Evolutionary conservation across 495 filamentous ascomycete genomes (phyloP), one percentile per base, ranked within the genome.

Genomic region (Lasiosphaeria miniovina): DNA sequence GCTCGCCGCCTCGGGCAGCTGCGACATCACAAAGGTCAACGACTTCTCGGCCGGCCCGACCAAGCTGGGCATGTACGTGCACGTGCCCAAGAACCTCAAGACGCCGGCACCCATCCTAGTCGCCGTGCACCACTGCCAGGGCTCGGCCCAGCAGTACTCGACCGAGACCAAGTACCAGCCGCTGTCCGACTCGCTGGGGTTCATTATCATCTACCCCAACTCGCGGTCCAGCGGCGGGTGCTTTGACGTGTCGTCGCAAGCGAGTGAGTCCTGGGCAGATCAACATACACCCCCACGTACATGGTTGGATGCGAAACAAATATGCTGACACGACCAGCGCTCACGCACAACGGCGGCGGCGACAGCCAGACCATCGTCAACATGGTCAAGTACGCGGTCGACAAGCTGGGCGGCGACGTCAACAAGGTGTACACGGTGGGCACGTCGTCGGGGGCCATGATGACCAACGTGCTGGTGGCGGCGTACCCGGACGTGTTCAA

Each of bases 81-180:
- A 82, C 55, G 79, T 84, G 49, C 81, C 81, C 14, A 70, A 68
- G 57, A 83, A 78, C 49, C 75, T 83, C 43, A 73, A 75, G 58
- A 65, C 74, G 0, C 80, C 75, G 46, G 80, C 82, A 1, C 78
- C 79, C 24, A 80, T 85, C 54, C 68, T 85, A 50, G 79, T 85
- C 0, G 82, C 78, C 24, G 77, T 85, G 31, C 81, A 85, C 68
- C 80, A 80, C 61, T 83, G 83, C 69, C 74, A 71, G 50, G 81
- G 82, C 31, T 80, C 76, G 6, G 82, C 78, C 0, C 65, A 71
- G 53, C 71, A 65, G 4, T 86, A 83, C 72, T 84, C 75, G 52
- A 63, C 46, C 9, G 73, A 74, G 55, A 76, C 80, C 10, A 71
- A 73, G 6, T 82, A 80, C 57, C 69, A 71, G 15, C 54, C 66